These are phyloP conservation scores for Microdochium trichocladiopsis DNA, from an alignment of 2,329 filamentous ascomycete genomes.

Conservation along the genomic window DNA sequence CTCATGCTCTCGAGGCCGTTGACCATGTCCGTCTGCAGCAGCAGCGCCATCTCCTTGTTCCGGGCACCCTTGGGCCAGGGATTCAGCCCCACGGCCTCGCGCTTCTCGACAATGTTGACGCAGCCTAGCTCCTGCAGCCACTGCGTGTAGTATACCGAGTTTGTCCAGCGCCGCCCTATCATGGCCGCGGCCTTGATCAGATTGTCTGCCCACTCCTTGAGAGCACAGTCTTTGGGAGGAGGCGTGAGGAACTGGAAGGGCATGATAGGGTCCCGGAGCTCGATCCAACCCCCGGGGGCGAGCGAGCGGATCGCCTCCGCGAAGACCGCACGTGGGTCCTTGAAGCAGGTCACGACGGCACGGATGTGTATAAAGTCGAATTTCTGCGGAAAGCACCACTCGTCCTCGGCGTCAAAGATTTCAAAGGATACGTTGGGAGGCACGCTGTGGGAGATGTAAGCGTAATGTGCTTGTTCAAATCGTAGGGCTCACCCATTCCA, in stretches of 20 bases:
- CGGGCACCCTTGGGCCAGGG: slow-evolving; percentile 12
- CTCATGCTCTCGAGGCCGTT: slow-evolving; percentile 13
- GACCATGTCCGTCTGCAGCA: slow-evolving; percentile 14
- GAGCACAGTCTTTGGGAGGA: slow-evolving; percentile 11
- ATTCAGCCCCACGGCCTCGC: slow-evolving; percentile 11
- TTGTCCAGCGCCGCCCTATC: slow-evolving; percentile 13
- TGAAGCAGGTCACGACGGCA: slow-evolving; percentile 14
- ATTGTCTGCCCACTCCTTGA: slow-evolving; percentile 11
- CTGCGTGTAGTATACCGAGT: slow-evolving; percentile 8
- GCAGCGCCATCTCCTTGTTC: slow-evolving; percentile 12
- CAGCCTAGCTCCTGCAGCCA: slow-evolving; percentile 13
- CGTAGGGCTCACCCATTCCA: neutral
- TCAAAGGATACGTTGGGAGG: slow-evolving; percentile 16
- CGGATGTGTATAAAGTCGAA: slow-evolving; percentile 18
- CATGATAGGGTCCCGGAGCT: slow-evolving; percentile 16
- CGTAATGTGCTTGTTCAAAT: neutral
- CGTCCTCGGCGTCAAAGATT: slow-evolving; percentile 18
- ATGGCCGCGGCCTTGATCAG: slow-evolving; percentile 10
- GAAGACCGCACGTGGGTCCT: slow-evolving; percentile 11
- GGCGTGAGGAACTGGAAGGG: slow-evolving; percentile 15
- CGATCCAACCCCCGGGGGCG: slow-evolving; percentile 14
- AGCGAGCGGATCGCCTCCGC: slow-evolving; percentile 9
- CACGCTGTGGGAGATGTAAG: slow-evolving; percentile 3
- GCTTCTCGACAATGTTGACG: slow-evolving; percentile 9
- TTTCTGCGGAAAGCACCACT: slow-evolving; percentile 11